These are phyloP conservation scores for Daphne laureola DNA, from an alignment of 441 rosid species.

Conservation along the genomic window DNA sequence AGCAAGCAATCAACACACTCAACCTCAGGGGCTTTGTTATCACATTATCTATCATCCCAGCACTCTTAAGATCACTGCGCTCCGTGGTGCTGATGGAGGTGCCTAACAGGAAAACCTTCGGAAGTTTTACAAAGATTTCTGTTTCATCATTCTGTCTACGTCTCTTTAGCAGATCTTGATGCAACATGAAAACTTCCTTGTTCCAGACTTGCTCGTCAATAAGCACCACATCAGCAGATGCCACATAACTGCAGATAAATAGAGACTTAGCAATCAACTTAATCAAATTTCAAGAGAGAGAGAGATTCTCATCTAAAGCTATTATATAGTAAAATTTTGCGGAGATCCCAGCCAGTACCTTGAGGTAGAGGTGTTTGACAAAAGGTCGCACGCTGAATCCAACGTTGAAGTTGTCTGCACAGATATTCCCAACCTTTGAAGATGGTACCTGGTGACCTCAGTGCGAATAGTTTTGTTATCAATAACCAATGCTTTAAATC, in stretches of 20 bases:
- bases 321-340: neutral
- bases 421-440: slow-evolving; percentile 63
- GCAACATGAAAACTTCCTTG: slow-evolving; percentile 32
- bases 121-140: slow-evolving; percentile 25
- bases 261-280: slow-evolving; percentile 6
- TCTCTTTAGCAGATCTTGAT: slow-evolving; percentile 28
- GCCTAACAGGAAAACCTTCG: slow-evolving; percentile 64
- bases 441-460: slow-evolving; percentile 77
- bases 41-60: slow-evolving; percentile 48
- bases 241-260: slow-evolving; percentile 31
- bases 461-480: slow-evolving; percentile 70
- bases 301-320: neutral
- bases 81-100: slow-evolving; percentile 38
- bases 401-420: slow-evolving; percentile 37
- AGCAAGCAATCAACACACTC: slow-evolving; percentile 51
- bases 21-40: slow-evolving; percentile 72
- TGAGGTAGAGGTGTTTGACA: slow-evolving; percentile 23
- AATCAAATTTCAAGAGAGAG: neutral
- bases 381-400: slow-evolving; percentile 34
- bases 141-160: slow-evolving; percentile 19
- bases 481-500: slow-evolving; percentile 62
- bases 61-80: slow-evolving; percentile 39
- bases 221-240: slow-evolving; percentile 45
- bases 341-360: slow-evolving; percentile 31
- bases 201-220: slow-evolving; percentile 78